phyloP scores from a whole-genome alignment of 495 filamentous ascomycete species.

The Daldinia loculata region DNA sequence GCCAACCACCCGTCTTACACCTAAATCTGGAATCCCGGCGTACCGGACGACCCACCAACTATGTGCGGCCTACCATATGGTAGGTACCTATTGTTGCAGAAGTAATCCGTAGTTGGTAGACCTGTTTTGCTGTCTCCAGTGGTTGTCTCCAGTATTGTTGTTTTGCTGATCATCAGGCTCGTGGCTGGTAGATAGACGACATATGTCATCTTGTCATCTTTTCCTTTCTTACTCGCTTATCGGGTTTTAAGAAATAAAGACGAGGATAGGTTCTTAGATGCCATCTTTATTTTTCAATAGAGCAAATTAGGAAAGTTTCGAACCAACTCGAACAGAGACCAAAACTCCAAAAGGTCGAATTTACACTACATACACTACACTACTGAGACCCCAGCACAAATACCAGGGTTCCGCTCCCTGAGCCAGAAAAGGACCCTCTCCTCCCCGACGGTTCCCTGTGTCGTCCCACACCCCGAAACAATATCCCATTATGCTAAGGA shows the following conservation, averaged over 20 bases:
- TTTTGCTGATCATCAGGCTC: conserved; percentile 20
- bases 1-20: conserved; percentile 34
- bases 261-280: conserved; percentile 8
- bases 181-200: conserved; percentile 9
- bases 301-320: neutral
- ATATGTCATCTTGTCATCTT: conserved; percentile 1
- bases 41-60: conserved; percentile 32
- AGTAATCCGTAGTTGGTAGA: neutral
- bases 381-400: conserved; percentile 17
- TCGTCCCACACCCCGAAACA: conserved; percentile 49
- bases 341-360: neutral
- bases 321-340: neutral
- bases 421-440: conserved; percentile 9
- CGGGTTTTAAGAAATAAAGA: conserved; percentile 2
- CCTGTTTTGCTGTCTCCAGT: conserved; percentile 19
- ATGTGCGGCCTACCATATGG: conserved; percentile 15
- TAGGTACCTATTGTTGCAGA: neutral
- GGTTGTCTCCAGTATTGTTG: conserved; percentile 15
- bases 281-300: conserved; percentile 1
- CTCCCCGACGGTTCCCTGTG: conserved; percentile 24
- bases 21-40: conserved; percentile 38
- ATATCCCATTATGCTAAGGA: conserved; percentile 57
- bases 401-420: conserved; percentile 10
- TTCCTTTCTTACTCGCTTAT: conserved; percentile 1
- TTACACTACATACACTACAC: neutral